Conservation (phyloP, 2,329 filamentous ascomycete species). For the Pseudocercospora fijiensis region DNA sequence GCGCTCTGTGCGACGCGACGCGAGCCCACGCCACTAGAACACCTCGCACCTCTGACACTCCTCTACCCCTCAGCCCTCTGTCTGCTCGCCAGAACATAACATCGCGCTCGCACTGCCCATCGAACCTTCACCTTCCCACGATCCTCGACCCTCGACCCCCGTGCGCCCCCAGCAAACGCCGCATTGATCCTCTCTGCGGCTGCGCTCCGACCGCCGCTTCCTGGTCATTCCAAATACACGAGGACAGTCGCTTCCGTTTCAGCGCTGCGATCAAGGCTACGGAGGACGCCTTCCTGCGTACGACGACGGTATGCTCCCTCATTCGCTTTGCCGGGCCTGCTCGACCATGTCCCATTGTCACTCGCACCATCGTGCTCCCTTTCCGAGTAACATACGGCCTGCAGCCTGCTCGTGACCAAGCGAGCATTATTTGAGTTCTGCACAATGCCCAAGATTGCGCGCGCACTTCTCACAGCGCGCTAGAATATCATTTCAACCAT, state of each 20-base stretch:
- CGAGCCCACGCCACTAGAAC: no score
- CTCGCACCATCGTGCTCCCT: constrained; percentile 15
- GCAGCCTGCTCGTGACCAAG: constrained; percentile 19
- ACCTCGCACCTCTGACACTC: neutral
- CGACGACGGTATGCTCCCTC: constrained; percentile 25
- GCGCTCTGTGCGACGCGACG: neutral
- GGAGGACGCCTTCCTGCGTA: constrained; percentile 26
- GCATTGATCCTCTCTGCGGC: neutral
- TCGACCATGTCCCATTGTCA: constrained; percentile 15
- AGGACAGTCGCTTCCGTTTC: constrained; percentile 21
- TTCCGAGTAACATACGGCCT: constrained; percentile 21
- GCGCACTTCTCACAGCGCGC: constrained; percentile 8
- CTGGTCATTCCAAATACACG: constrained; percentile 20
- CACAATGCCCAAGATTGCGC: constrained; percentile 10
- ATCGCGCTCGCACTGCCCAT: neutral
- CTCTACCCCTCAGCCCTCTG: neutral
- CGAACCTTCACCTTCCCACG: no score
- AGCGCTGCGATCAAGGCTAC: constrained; percentile 17
- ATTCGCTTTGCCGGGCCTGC: constrained; percentile 18
- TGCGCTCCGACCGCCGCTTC: neutral
- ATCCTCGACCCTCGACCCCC: neutral
- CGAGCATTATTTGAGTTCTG: constrained; percentile 26
- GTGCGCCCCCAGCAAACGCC: neutral
- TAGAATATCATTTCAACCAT: constrained; percentile 12
- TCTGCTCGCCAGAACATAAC: neutral